Percentiles rank a stretch among this genome's conserved stretches.
Evolutionary conservation across 306 rosid species (phyloP).

Genomic region (Trifolium repens): DNA sequence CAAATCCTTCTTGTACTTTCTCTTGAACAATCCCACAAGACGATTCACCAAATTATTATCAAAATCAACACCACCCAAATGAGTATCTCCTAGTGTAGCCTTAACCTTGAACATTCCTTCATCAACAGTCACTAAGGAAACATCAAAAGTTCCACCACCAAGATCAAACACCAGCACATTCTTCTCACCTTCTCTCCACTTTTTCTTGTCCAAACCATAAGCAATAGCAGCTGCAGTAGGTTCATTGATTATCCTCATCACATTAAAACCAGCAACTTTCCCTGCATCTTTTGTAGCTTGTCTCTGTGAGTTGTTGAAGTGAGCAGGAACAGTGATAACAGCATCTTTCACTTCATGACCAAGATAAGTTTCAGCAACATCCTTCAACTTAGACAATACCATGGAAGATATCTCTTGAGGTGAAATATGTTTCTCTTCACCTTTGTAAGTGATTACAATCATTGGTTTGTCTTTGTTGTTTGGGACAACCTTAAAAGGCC

Average conservation of each 20-base stretch:
- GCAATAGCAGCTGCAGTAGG: slow-evolving; percentile 59
- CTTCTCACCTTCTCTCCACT: slow-evolving; percentile 42
- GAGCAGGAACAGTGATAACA: slow-evolving; percentile 56
- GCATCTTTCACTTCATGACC: slow-evolving; percentile 36
- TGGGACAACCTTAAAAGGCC: slow-evolving; percentile 51
- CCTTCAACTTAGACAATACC: slow-evolving; percentile 49
- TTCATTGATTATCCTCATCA: slow-evolving; percentile 53
- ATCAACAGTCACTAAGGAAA: slow-evolving; percentile 47
- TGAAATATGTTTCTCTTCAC: slow-evolving; percentile 42
- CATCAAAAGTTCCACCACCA: slow-evolving; percentile 58
- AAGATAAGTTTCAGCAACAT: slow-evolving; percentile 42
- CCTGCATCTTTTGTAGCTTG: slow-evolving; percentile 58
- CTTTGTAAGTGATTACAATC: slow-evolving; percentile 39
- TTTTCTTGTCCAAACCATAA: slow-evolving; percentile 48
- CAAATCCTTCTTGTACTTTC: slow-evolving; percentile 41
- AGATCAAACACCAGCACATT: slow-evolving; percentile 56
- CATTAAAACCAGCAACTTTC: slow-evolving; percentile 45
- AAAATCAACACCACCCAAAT: slow-evolving; percentile 52
- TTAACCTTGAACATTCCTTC: slow-evolving; percentile 53
- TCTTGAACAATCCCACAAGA: slow-evolving; percentile 32
- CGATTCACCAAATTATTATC: slow-evolving; percentile 44
- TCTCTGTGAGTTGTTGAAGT: slow-evolving; percentile 54
- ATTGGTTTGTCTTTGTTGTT: slow-evolving; percentile 41
- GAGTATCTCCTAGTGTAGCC: slow-evolving; percentile 48
- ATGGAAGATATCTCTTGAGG: slow-evolving; percentile 51